Conservation (phyloP, 768 basidiomycete species). For the Phanerodontia chrysosporium region DNA sequence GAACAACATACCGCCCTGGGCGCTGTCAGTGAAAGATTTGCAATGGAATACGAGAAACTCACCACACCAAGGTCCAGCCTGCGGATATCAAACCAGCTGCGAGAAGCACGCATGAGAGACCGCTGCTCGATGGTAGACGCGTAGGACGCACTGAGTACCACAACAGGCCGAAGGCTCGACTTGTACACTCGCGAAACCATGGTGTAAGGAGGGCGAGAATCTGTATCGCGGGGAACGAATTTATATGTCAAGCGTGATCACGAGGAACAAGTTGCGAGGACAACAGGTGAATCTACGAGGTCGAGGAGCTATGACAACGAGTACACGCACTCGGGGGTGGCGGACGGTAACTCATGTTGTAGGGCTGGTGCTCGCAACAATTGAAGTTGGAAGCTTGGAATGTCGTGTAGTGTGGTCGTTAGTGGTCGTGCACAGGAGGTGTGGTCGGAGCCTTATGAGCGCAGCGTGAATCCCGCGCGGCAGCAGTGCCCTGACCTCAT, state of each 20-base stretch:
- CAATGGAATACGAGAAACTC: constrained; percentile 25
- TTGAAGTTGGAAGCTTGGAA: background rate
- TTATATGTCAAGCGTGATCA: background rate
- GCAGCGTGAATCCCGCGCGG: background rate
- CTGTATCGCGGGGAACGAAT: background rate
- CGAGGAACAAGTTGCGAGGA: background rate
- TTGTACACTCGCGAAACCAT: constrained; percentile 53
- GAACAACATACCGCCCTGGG: background rate
- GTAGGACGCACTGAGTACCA: constrained; percentile 33
- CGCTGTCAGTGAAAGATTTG: constrained; percentile 15
- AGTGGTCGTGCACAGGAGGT: background rate
- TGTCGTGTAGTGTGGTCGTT: background rate
- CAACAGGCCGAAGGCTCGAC: constrained; percentile 58
- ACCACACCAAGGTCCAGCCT: constrained; percentile 64
- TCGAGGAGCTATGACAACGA: background rate
- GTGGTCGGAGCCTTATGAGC: background rate
- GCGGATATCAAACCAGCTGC: constrained; percentile 41
- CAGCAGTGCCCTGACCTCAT: constrained; percentile 1
- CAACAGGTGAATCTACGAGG: background rate
- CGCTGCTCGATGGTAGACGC: background rate
- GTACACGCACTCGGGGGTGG: constrained; percentile 2
- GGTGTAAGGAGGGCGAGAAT: constrained; percentile 46
- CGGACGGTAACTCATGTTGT: background rate
- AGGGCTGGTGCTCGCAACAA: too few relatives aligned
- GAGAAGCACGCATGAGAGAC: background rate